These are phyloP conservation scores for Triticum monococcum DNA, from an alignment of 176 grass and related monocot species.

Conservation along the genomic window DNA sequence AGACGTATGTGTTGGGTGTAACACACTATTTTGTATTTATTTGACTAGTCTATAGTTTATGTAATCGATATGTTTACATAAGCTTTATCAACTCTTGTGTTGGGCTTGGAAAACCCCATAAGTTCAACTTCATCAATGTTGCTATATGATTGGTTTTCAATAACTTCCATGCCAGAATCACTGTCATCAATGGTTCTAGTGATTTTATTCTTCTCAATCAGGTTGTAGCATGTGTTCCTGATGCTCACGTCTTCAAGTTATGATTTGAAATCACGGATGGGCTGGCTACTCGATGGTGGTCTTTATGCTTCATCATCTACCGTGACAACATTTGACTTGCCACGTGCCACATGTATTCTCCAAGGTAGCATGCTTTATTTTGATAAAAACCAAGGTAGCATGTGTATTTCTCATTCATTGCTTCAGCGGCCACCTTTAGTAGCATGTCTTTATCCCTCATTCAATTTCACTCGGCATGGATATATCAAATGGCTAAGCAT, in stretches of 20 bases:
- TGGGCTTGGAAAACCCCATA: no score
- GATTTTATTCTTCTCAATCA: not conserved
- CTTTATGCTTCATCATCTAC: not conserved
- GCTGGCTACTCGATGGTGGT: not conserved
- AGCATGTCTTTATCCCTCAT: not conserved
- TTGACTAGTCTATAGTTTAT: not conserved
- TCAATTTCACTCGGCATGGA: not conserved
- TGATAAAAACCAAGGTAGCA: no score
- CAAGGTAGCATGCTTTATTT: not conserved
- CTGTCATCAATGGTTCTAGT: no score
- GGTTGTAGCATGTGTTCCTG: slow-evolving; percentile 6
- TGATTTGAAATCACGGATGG: slow-evolving; percentile 17
- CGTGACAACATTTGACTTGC: not conserved
- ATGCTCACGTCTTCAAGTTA: slow-evolving; percentile 29
- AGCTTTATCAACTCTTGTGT: no score
- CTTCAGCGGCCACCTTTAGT: not conserved
- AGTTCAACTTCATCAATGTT: no score
- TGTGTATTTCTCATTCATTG: no score
- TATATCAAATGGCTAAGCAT: not conserved
- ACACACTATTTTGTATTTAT: not conserved
- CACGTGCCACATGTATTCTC: slow-evolving; percentile 2
- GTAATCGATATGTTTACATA: no score
- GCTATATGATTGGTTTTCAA: no score
- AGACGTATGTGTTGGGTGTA: not conserved
- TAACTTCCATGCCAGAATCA: no score